Base-by-base conservation (phyloP, 2,329 filamentous ascomycete genomes). In the Cucurbitaria berberidis region DNA sequence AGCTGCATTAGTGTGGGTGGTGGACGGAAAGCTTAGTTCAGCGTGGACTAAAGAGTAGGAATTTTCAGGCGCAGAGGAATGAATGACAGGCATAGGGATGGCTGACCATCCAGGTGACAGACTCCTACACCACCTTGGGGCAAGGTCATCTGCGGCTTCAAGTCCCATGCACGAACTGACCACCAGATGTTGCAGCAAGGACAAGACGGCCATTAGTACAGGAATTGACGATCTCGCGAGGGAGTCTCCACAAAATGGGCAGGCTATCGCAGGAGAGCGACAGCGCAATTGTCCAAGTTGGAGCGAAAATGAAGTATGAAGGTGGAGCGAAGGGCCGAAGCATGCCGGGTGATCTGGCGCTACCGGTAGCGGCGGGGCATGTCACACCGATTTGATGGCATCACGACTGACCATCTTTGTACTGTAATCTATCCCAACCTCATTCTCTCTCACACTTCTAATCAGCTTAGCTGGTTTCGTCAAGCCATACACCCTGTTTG, bases 11-110 rank as follows among this genome's bases (percentile, higher is more conserved):
- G 70, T 66, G 68, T 64, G 67, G 67, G 70, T 56, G n/a, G 60
- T 62, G 60, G 60, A 60, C 60, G 66, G 63, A 68, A 73, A 73
- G 71, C 70, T 73, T 73, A 68, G 69, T 64, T 67, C 60, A 60
- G 69, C 56, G 53, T 64, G 52, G 62, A 64, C 64, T 42, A 56
- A 70, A 54, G 51, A 60, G 63, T 38, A 66, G 56, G 61, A 55
- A 59, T 66, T 66, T 55, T 60, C 71, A 65, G 67, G 64, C 62
- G 59, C 52, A 63, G 60, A 63, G 53, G 57, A 59, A 62, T 62
- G 65, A 55, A 63, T 72, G 69, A 70, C 70, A 69, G 60, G 58
- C 57, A 51, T 57, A 62, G 68, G 67, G 68, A 63, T 62, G 51
- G 62, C 57, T 60, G 59, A 63, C 53, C 54, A 55, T 51, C 64